A percentile compares a stretch with the other conserved stretches of the same genome.
phyloP scores from a whole-genome alignment of 2,329 filamentous ascomycete genomes.

The Epichloe hybrida region DNA sequence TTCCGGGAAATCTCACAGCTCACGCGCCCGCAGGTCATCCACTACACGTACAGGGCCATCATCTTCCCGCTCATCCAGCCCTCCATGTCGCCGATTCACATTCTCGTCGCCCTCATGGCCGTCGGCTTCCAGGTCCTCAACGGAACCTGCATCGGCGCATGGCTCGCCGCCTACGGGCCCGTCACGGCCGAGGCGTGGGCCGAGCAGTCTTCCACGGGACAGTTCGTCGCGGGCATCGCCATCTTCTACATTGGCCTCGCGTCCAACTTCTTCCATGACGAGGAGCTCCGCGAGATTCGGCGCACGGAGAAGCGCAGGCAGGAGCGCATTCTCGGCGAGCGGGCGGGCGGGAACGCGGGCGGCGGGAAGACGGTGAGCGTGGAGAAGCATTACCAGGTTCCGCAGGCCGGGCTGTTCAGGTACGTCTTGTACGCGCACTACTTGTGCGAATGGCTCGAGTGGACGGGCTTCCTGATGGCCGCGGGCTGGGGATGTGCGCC shows the following conservation, averaged over 20 bases:
- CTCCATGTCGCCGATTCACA: conserved; percentile 82
- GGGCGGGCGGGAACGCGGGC: conserved; percentile 18
- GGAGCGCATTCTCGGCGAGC: conserved; percentile 23
- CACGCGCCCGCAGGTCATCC: conserved; percentile 42
- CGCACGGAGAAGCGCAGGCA: conserved; percentile 51
- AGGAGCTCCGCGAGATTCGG: conserved; percentile 76
- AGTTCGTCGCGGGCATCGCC: conserved; percentile 50
- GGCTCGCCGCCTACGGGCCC: conserved; percentile 70
- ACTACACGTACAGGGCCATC: conserved; percentile 84
- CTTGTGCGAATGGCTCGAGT: conserved; percentile 93
- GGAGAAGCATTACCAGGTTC: conserved; percentile 78
- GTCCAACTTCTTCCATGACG: conserved; percentile 80
- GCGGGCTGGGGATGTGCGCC: conserved; percentile 55
- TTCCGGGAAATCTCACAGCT: background rate
- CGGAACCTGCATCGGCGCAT: conserved; percentile 62
- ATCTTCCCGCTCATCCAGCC: conserved; percentile 73
- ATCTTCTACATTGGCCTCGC: conserved; percentile 66
- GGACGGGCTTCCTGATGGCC: conserved; percentile 76
- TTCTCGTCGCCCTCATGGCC: conserved; percentile 50
- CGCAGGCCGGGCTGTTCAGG: conserved; percentile 68
- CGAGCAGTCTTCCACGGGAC: conserved; percentile 23
- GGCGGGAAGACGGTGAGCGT: conserved; percentile 10
- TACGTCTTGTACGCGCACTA: conserved; percentile 87
- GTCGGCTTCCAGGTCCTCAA: conserved; percentile 69
- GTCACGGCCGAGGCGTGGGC: conserved; percentile 41